Evolutionary conservation across 441 rosid genomes (phyloP).

Genomic region (Rhodomyrtus psidioides): DNA sequence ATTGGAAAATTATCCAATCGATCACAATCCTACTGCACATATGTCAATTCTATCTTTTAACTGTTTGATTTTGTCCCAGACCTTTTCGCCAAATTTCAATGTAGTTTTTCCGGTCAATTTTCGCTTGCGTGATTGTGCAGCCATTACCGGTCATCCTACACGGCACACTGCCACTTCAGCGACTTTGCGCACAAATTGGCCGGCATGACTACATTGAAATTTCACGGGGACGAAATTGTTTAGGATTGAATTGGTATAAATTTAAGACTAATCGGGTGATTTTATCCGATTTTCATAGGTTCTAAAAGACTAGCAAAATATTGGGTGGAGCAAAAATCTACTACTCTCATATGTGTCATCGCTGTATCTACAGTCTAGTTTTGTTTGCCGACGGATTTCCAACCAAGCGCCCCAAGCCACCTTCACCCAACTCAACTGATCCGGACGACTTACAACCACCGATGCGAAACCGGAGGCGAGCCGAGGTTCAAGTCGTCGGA

Average conservation of each 20-base stretch:
- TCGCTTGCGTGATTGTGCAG: fast-evolving
- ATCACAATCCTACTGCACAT: neutral
- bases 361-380: too few species aligned
- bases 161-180: neutral
- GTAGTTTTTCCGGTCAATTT: neutral
- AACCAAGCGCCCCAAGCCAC: too few species aligned
- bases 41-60: fast-evolving
- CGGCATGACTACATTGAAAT: neutral
- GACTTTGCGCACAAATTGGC: neutral
- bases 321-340: too few species aligned
- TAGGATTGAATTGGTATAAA: too few species aligned
- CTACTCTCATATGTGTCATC: too few species aligned
- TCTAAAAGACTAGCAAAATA: too few species aligned
- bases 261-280: too few species aligned
- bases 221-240: too few species aligned
- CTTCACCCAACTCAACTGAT: too few species aligned
- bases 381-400: too few species aligned
- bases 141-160: fast-evolving
- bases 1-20: neutral
- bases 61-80: neutral
- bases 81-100: neutral
- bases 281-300: too few species aligned
- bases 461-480: neutral
- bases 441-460: neutral
- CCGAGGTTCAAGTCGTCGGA: neutral